phyloP scores from a whole-genome alignment of 371 early-diverging fungal species.

The Vavraia culicis region DNA sequence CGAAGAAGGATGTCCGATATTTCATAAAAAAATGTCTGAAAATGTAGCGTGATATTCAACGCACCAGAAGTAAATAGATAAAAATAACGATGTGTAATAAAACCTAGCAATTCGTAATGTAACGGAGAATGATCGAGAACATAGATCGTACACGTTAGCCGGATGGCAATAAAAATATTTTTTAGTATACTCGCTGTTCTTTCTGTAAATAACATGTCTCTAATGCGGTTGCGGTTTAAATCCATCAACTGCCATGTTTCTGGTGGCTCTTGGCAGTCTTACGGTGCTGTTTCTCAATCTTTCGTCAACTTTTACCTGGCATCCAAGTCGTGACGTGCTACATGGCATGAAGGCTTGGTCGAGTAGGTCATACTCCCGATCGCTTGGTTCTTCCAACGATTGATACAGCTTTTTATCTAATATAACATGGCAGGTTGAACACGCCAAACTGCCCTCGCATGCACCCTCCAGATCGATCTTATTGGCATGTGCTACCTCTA shows the following conservation, averaged over 20 bases:
- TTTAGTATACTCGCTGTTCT: no score
- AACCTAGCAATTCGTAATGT: no score
- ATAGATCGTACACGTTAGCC: no score
- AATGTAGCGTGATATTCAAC: no score
- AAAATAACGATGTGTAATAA: no score
- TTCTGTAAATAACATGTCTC: background rate
- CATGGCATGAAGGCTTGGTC: constrained; percentile 87
- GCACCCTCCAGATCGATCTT: constrained; percentile 91
- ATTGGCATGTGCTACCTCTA: constrained; percentile 77
- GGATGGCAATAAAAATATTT: no score
- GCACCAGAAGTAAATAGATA: no score
- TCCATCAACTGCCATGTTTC: constrained; percentile 80
- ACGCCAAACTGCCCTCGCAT: constrained; percentile 64
- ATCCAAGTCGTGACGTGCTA: constrained; percentile 84
- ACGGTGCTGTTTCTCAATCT: constrained; percentile 66
- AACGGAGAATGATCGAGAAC: no score
- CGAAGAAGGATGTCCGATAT: no score
- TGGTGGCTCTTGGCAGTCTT: constrained; percentile 70
- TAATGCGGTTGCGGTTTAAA: constrained; percentile 38
- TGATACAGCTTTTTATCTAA: constrained; percentile 61
- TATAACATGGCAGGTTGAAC: constrained; percentile 64
- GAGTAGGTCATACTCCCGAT: constrained; percentile 95
- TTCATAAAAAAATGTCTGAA: no score
- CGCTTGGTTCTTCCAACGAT: constrained; percentile 65
- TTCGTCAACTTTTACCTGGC: constrained; percentile 64